These are phyloP conservation scores for Pseudophaeomoniella oleicola DNA, from an alignment of 2,329 filamentous ascomycete species.

Conservation along the genomic window DNA sequence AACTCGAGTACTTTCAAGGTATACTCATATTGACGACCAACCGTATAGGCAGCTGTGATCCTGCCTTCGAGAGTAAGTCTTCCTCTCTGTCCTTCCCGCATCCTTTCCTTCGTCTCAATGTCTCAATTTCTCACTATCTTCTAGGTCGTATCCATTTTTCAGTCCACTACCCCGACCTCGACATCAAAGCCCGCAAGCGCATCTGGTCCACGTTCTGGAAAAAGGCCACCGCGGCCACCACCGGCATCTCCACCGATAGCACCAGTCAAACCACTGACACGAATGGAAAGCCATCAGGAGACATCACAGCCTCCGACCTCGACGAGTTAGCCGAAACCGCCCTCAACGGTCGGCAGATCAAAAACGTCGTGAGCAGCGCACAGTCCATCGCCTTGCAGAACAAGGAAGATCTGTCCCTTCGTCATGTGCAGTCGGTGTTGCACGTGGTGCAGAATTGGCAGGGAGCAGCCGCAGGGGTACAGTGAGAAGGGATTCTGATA, in stretches of 20 bases:
- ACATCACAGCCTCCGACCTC: too few relatives aligned
- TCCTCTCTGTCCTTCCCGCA: too few relatives aligned
- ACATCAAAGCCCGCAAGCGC: neutral
- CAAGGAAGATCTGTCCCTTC: neutral
- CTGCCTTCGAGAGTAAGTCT: neutral
- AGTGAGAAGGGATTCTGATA: too few relatives aligned
- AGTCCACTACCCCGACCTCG: neutral
- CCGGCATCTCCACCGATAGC: too few relatives aligned
- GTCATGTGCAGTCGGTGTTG: constrained; percentile 1
- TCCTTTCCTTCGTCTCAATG: too few relatives aligned
- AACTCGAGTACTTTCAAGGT: constrained; percentile 12
- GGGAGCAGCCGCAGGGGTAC: too few relatives aligned
- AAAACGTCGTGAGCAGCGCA: constrained; percentile 27
- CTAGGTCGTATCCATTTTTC: neutral
- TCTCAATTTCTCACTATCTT: too few relatives aligned
- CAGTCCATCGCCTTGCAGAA: constrained; percentile 16
- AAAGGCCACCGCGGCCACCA: too few relatives aligned
- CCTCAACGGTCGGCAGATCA: constrained; percentile 24
- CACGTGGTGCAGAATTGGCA: neutral
- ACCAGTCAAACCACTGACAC: too few relatives aligned
- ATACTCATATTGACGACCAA: constrained; percentile 13
- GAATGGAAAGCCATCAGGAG: too few relatives aligned
- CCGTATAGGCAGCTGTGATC: neutral
- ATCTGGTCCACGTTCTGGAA: neutral
- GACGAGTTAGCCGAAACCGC: constrained; percentile 9